Base-by-base conservation (phyloP, 2,329 filamentous ascomycete genomes). In the Bisporella sp. region DNA sequence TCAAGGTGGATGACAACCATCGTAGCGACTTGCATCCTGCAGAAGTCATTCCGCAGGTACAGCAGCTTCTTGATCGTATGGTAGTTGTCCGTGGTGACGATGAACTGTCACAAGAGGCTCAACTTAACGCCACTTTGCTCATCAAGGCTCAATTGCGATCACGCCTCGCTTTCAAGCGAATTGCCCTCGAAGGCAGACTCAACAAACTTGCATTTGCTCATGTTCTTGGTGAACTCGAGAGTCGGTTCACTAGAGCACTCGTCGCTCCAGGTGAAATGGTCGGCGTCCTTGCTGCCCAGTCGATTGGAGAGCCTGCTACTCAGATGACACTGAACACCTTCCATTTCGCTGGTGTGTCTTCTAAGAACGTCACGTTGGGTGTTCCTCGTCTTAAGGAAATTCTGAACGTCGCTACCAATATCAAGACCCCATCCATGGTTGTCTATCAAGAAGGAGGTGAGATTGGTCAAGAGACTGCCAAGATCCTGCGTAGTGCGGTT, bases 251-350 rank as follows among this genome's bases (percentile, higher is more conserved):
- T 35, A 85, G 87, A 62, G 82, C 92, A 44, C 82, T 87, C 60
- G 91, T 96, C 54, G 89, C 84, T 61, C 92, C 93, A 45, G 93
- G 95, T 66, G 95, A 99, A 68, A 99, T 99, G 93, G 93, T 99
- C 50, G 93, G 93, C 73, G 93, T 99, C 28, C 74, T 99, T 63
- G 93, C 93, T 56, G 93, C 95, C 5, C 93, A 99, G 72, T 99
- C 93, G 32, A 99, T 99, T 66, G 93, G 93, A 73, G 93, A 99
- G 70, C 93, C 93, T 40, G 95, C 93, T 28, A 99, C 93, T 1
- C 93, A 99, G 76, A 99, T 99, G 93, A 99, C 93, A 1, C 74
- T 99, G 54, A 99, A 99, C 74, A 99, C 93, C 29, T 99, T 99
- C 86, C 93, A 99, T 77, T 99, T 99, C 69, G 91, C 93, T 69